Conservation (phyloP, 176 grass and related monocot genomes). For the Saccharum spontaneum region DNA sequence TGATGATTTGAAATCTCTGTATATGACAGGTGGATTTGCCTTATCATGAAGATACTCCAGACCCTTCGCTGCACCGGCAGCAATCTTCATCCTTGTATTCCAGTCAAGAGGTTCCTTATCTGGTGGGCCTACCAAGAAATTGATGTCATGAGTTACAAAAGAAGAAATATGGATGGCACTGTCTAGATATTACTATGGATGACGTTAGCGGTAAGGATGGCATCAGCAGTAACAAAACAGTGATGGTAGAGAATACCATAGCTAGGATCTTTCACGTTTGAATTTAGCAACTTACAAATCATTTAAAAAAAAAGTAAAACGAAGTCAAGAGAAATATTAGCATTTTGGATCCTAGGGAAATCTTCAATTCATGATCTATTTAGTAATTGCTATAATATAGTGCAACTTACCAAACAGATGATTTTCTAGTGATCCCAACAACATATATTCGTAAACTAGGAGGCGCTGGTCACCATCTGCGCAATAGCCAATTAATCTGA, state of each 20-base stretch:
- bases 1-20: slow-evolving; percentile 97
- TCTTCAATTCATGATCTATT: not conserved
- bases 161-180: not conserved
- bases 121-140: slow-evolving; percentile 55
- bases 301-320: slow-evolving; percentile 21
- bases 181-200: slow-evolving; percentile 22
- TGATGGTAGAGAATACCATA: not conserved
- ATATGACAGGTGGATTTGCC: slow-evolving; percentile 94
- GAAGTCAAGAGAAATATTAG: slow-evolving; percentile 1
- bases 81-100: slow-evolving; percentile 96
- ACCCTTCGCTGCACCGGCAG: slow-evolving; percentile 86
- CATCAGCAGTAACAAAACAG: not conserved
- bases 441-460: slow-evolving; percentile 95
- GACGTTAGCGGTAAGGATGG: not conserved
- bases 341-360: slow-evolving; percentile 1
- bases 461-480: slow-evolving; percentile 95
- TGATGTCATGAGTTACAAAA: slow-evolving; percentile 31
- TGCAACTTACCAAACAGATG: slow-evolving; percentile 75
- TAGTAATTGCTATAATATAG: slow-evolving; percentile 9
- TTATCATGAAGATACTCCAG: slow-evolving; percentile 95
- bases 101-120: slow-evolving; percentile 85
- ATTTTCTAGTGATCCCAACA: slow-evolving; percentile 86
- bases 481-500: slow-evolving; percentile 96
- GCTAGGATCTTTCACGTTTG: not conserved
- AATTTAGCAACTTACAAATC: slow-evolving; percentile 14